These are phyloP conservation scores for Staphylotrichum tortipilum DNA, from an alignment of 495 filamentous ascomycete species.

Conservation along the genomic window DNA sequence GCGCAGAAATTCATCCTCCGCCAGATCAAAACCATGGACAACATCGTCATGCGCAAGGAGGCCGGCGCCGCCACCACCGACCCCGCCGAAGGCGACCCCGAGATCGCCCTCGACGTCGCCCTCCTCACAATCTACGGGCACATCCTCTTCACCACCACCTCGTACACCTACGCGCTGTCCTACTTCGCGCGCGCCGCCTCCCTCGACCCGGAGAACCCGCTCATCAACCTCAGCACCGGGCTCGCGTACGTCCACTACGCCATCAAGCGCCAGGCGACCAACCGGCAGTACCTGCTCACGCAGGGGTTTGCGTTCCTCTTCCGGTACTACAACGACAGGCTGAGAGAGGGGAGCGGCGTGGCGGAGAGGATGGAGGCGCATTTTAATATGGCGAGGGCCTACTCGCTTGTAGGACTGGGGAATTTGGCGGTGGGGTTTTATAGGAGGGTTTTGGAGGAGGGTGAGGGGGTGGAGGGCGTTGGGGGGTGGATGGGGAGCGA, in stretches of 20 bases:
- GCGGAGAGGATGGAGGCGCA: conserved; percentile 70
- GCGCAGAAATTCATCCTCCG: conserved; percentile 83
- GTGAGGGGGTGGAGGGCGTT: not conserved
- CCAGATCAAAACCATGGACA: conserved; percentile 85
- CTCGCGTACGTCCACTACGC: conserved; percentile 77
- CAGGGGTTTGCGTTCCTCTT: conserved; percentile 78
- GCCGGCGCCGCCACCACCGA: not conserved
- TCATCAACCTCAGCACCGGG: conserved; percentile 63
- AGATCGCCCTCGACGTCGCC: conserved; percentile 45
- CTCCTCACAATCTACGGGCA: conserved; percentile 83
- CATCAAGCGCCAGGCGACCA: conserved; percentile 80
- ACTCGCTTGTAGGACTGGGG: conserved; percentile 68
- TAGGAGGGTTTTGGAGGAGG: conserved; percentile 32
- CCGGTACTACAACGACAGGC: conserved; percentile 58
- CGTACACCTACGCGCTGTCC: conserved; percentile 71
- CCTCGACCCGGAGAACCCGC: conserved; percentile 64
- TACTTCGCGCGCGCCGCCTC: conserved; percentile 86
- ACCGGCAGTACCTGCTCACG: conserved; percentile 74
- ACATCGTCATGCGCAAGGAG: conserved; percentile 16
- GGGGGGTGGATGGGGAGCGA: conserved; percentile 28
- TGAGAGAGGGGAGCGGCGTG: conserved; percentile 25
- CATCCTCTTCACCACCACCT: conserved; percentile 68
- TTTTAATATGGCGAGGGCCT: conserved; percentile 77
- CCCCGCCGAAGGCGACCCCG: conserved; percentile 10
- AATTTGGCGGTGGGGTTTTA: conserved; percentile 76